These are phyloP conservation scores for Plasmodium ovale DNA, from an alignment of 169 alveolate genomes.

Conservation along the genomic window DNA sequence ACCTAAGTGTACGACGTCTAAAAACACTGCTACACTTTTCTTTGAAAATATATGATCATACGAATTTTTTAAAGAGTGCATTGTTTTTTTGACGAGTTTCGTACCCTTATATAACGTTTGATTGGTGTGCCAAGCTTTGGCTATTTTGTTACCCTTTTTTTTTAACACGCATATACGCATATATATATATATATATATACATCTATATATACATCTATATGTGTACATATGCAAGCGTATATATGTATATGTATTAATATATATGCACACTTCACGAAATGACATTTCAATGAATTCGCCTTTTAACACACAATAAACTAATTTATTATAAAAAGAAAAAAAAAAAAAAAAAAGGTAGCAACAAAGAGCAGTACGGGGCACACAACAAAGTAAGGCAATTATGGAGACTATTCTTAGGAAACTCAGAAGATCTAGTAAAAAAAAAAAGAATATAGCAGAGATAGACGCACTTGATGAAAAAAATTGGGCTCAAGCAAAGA, in stretches of 20 bases:
- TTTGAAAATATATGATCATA: not conserved
- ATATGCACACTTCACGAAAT: slow-evolving; percentile 1
- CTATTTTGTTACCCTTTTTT: not conserved
- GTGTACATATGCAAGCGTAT: not conserved
- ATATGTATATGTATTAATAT: not conserved
- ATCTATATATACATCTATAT: not conserved
- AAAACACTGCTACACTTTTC: not conserved
- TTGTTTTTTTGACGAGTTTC: not conserved
- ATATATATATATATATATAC: not conserved
- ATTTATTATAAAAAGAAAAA: not conserved
- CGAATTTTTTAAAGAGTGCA: not conserved
- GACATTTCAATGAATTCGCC: slow-evolving; percentile 17
- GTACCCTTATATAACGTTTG: not conserved
- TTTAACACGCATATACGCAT: not conserved
- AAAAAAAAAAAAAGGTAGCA: not conserved
- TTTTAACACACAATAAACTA: not conserved
- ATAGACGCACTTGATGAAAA: slow-evolving; percentile 56
- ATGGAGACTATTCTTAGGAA: slow-evolving; percentile 68
- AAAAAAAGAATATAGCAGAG: slow-evolving; percentile 34
- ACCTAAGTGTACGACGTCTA: not conserved
- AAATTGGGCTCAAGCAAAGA: slow-evolving; percentile 67
- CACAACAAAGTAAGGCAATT: slow-evolving; percentile 12
- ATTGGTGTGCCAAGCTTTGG: not conserved
- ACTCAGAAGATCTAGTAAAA: slow-evolving; percentile 59
- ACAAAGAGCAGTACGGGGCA: not conserved